These are phyloP conservation scores for Candida patagonica DNA, from an alignment of 805 yeast genomes.

Conservation along the genomic window DNA sequence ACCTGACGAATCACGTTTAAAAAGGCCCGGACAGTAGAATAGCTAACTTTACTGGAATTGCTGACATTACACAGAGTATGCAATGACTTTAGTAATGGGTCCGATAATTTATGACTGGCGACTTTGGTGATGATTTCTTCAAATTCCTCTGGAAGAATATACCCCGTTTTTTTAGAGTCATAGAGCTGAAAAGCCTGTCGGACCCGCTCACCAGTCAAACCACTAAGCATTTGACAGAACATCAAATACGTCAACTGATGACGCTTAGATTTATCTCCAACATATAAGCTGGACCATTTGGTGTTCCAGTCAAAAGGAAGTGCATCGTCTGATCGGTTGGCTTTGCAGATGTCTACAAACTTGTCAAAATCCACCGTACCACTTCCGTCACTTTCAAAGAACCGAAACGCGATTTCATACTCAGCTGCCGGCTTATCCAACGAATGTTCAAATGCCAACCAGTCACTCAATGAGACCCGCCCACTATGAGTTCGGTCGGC, in stretches of 20 bases:
- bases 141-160: conserved; percentile 33
- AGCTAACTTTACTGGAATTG: conserved; percentile 28
- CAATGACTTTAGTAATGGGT: conserved; percentile 28
- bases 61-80: conserved; percentile 30
- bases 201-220: conserved; percentile 38
- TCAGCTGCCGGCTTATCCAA: conserved; percentile 49
- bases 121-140: conserved; percentile 30
- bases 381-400: conserved; percentile 32
- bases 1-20: conserved; percentile 33
- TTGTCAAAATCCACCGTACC: conserved; percentile 33
- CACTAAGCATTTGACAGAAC: conserved; percentile 37
- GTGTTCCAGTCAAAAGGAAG: conserved; percentile 37
- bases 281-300: conserved; percentile 33
- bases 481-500: conserved; percentile 72
- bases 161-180: conserved; percentile 31
- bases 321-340: conserved; percentile 26
- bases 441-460: conserved; percentile 57
- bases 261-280: conserved; percentile 30
- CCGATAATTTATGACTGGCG: conserved; percentile 34
- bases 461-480: conserved; percentile 56
- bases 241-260: conserved; percentile 32
- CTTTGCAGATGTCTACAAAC: conserved; percentile 31
- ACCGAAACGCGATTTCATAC: conserved; percentile 39
- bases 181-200: conserved; percentile 34
- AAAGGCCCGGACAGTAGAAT: conserved; percentile 36